Base-by-base conservation (phyloP, 345 rosid species). In the Dimocarpus longan region DNA sequence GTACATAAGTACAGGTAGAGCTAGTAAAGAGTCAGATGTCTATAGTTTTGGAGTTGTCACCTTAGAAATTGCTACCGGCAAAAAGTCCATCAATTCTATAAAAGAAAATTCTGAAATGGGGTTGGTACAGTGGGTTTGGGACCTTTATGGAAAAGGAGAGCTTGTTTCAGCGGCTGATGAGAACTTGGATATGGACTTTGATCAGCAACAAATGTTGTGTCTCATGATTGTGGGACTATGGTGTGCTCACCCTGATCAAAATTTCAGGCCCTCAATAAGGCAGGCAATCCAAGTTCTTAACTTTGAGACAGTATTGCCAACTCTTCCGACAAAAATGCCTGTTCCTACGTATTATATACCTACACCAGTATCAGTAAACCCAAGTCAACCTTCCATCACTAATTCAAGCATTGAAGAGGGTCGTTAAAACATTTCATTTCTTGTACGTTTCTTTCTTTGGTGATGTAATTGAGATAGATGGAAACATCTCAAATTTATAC, bases 41-140 rank as follows among this genome's bases (percentile, higher is more conserved):
- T 89, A 80, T 15, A 87, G 90, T 66, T 89, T 85, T 37, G 88
- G 90, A 0, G 76, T 82, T 9, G 88, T 87, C 10, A 75, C 81
- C 12, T 59, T 89, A 57, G 88, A 89, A 72, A 85, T 85, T 13
- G 74, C 40, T 71, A 46, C 57, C 1, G 62, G 60, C 12, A 71
- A 46, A 60, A 59, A 22, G 5, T 21, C 57, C 9, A 8, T 11
- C 8, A 18, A 44, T 12, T 56, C 56, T 43, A 40, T 15, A 24
- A 64, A 24, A 15, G 56, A 43, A 21, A 44, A 68, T 1, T 42
- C 54, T 3, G 28, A 70, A 64, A 42, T 72, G 70, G 56, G 76
- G 8, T 32, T 79, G 77, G 72, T 79, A 42, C 70, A 74, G 66
- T 74, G 78, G 78, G 68, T 74, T 37, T 80, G 82, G 82, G 74